Conservation (phyloP, 2,329 filamentous ascomycete species). For the Scytalidium sp. region DNA sequence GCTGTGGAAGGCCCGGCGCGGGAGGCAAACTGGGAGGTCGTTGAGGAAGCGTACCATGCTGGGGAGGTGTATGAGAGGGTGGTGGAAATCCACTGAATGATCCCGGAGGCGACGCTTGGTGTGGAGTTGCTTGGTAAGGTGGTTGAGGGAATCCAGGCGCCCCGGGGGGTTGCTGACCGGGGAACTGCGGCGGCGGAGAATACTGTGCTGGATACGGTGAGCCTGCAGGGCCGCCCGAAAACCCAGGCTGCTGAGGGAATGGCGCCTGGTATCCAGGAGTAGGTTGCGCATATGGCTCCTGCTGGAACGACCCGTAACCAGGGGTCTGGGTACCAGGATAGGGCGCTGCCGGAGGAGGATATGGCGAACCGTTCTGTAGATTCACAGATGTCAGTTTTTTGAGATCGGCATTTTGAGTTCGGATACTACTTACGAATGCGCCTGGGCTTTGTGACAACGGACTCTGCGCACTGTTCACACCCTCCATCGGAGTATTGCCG, state of each 20-base stretch:
- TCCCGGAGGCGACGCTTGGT: constrained; percentile 34
- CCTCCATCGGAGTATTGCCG: constrained; percentile 48
- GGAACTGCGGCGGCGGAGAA: constrained; percentile 26
- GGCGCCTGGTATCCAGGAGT: constrained; percentile 40
- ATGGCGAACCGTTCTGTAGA: constrained; percentile 28
- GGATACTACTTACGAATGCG: constrained; percentile 52
- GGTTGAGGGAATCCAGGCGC: constrained; percentile 24
- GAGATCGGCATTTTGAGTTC: neutral
- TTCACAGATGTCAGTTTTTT: constrained; percentile 9
- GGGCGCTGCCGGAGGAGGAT: constrained; percentile 21
- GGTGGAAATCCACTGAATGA: constrained; percentile 39
- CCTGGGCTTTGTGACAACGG: constrained; percentile 50
- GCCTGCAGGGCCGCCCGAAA: constrained; percentile 28
- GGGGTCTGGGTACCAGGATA: constrained; percentile 26
- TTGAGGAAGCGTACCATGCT: constrained; percentile 38
- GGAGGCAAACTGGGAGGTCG: constrained; percentile 52
- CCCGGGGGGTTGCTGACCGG: constrained; percentile 28
- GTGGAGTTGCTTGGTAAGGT: constrained; percentile 24
- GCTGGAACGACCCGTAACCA: constrained; percentile 29
- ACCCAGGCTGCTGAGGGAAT: constrained; percentile 30
- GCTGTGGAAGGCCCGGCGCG: constrained; percentile 56
- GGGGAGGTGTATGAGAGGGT: constrained; percentile 35
- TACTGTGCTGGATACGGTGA: constrained; percentile 28
- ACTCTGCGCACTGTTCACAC: constrained; percentile 39
- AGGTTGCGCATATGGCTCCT: constrained; percentile 32